Conservation (phyloP, 2,329 filamentous ascomycete genomes). For the Xylariales sp. region DNA sequence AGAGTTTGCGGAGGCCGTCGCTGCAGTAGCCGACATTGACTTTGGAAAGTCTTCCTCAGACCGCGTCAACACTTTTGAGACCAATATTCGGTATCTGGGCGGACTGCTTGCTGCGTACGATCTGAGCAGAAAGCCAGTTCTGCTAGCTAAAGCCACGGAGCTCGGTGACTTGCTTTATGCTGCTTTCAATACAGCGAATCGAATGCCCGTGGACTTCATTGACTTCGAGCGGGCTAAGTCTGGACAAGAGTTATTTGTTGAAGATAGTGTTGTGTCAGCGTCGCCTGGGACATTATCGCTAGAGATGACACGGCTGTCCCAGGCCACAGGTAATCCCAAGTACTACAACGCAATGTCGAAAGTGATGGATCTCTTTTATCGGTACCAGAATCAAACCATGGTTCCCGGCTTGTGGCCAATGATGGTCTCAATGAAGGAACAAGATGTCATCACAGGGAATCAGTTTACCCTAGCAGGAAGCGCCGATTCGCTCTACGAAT, state of each 20-base stretch:
- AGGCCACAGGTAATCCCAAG: slow-evolving; percentile 66
- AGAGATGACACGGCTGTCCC: slow-evolving; percentile 69
- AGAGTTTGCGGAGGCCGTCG: slow-evolving; percentile 44
- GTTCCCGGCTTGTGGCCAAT: slow-evolving; percentile 72
- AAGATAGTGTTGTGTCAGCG: slow-evolving; percentile 36
- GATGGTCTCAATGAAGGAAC: slow-evolving; percentile 54
- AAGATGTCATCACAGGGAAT: slow-evolving; percentile 31
- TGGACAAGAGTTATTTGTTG: slow-evolving; percentile 28
- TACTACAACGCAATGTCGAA: slow-evolving; percentile 69
- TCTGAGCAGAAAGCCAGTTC: slow-evolving; percentile 30
- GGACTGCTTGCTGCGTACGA: slow-evolving; percentile 37
- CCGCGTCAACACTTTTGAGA: slow-evolving; percentile 39
- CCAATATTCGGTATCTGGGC: slow-evolving; percentile 40
- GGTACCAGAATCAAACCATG: slow-evolving; percentile 59
- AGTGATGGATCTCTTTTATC: slow-evolving; percentile 63
- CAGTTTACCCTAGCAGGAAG: slow-evolving; percentile 32
- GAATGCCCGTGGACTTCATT: slow-evolving; percentile 44
- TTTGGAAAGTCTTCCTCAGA: slow-evolving; percentile 34
- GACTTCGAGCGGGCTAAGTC: slow-evolving; percentile 36
- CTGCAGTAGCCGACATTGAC: slow-evolving; percentile 39
- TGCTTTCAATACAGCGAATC: slow-evolving; percentile 40
- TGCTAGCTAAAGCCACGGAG: slow-evolving; percentile 39
- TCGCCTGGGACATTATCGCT: slow-evolving; percentile 61
- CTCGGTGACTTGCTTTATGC: slow-evolving; percentile 41
- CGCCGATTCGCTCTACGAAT: slow-evolving; percentile 45